Evolutionary conservation across 1,284 basidiomycete species (phyloP).

Genomic region (Neotropicomus parvogracilis): DNA sequence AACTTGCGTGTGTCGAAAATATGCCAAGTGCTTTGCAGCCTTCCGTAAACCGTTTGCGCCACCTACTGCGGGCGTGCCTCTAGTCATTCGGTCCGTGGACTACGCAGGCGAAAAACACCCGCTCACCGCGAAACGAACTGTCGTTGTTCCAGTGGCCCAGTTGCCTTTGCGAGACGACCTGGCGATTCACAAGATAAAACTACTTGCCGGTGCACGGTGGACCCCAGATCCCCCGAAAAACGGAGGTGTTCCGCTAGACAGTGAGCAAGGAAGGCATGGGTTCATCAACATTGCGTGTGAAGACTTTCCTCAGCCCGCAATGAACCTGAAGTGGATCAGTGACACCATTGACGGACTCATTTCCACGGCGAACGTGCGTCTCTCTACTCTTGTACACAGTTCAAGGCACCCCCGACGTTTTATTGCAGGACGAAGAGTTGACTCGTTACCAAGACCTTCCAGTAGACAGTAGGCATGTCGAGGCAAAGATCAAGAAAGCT

Average conservation of each 20-base stretch:
- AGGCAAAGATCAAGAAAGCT: conserved; percentile 64
- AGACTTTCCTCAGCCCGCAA: conserved; percentile 68
- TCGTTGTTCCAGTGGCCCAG: conserved; percentile 69
- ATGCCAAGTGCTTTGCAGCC: conserved; percentile 41
- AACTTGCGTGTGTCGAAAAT: conserved; percentile 5
- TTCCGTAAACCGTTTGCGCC: conserved; percentile 74
- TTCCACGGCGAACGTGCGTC: conserved; percentile 72
- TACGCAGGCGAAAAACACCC: conserved; percentile 77
- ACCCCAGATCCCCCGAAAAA: conserved; percentile 67
- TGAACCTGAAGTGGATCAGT: conserved; percentile 86
- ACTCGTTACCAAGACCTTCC: conserved; percentile 57
- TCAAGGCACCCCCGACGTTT: conserved; percentile 8
- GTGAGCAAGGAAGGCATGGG: conserved; percentile 56
- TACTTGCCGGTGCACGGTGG: conserved; percentile 84
- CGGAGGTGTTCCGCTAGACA: conserved; percentile 47
- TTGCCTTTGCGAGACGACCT: conserved; percentile 60
- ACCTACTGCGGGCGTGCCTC: conserved; percentile 52
- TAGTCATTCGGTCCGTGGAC: conserved; percentile 71
- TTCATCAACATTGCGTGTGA: conserved; percentile 86
- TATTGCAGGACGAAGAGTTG: conserved; percentile 23
- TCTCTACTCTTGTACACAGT: conserved; percentile 1
- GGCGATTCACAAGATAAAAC: conserved; percentile 74
- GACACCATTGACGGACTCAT: conserved; percentile 74
- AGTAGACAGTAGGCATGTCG: conserved; percentile 73
- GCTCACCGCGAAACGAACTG: conserved; percentile 61